Conservation (phyloP, 1,139 yeast genomes). For the Scheffersomyces titani region DNA sequence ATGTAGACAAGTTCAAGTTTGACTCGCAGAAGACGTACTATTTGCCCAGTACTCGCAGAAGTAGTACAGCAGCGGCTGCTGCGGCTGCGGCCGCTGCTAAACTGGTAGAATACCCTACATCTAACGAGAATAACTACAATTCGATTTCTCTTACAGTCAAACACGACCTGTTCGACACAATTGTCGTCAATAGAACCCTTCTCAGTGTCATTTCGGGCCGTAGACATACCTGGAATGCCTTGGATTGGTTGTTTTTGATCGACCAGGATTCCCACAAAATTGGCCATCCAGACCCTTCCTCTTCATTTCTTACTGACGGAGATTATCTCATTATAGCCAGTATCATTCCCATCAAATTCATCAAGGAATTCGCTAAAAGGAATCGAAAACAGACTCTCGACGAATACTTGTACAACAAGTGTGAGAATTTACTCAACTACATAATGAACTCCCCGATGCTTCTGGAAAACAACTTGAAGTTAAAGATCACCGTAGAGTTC, state of each 20-base stretch:
- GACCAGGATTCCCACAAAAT: constrained; percentile 6
- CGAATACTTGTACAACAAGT: constrained; percentile 36
- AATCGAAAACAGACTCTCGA: constrained; percentile 16
- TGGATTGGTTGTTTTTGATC: constrained; percentile 38
- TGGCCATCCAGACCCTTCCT: neutral
- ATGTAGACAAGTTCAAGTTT: constrained; percentile 42
- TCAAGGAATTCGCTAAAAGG: constrained; percentile 17
- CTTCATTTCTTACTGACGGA: constrained; percentile 35
- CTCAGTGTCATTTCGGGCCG: constrained; percentile 43
- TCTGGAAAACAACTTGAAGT: constrained; percentile 25
- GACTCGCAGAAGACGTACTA: constrained; percentile 42
- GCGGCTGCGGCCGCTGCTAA: constrained; percentile 9
- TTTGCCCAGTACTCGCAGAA: constrained; percentile 20
- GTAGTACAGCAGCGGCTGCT: constrained; percentile 11
- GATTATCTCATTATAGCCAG: constrained; percentile 42
- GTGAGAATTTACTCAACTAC: constrained; percentile 43
- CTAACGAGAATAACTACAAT: constrained; percentile 44
- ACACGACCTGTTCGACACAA: constrained; percentile 31
- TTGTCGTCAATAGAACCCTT: constrained; percentile 29
- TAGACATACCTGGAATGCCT: constrained; percentile 46
- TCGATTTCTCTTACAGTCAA: constrained; percentile 41
- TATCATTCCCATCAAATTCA: constrained; percentile 32
- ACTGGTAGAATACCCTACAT: constrained; percentile 26
- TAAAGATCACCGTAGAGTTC: constrained; percentile 58
- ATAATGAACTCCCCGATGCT: constrained; percentile 29